Conservation (phyloP, 495 filamentous ascomycete species). For the Aspergillus wentii region DNA sequence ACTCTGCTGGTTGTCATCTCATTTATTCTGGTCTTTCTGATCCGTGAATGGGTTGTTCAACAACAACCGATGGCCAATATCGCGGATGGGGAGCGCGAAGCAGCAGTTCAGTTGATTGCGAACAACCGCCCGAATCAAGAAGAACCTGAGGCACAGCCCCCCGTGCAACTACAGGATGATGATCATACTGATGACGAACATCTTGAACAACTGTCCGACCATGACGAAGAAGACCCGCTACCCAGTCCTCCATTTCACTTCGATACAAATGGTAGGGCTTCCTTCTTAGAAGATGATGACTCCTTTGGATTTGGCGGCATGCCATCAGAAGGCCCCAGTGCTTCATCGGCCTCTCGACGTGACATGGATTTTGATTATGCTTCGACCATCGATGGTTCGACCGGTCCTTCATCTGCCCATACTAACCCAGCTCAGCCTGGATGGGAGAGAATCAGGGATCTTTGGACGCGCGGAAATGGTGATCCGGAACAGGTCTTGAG, state of each 20-base stretch:
- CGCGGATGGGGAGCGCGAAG: conserved; percentile 46
- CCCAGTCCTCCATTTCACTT: too few relatives aligned
- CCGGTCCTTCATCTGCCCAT: conserved; percentile 27
- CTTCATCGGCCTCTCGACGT: conserved; percentile 2
- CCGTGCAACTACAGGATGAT: conserved; percentile 8
- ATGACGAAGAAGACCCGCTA: conserved; percentile 1
- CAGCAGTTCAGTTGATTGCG: conserved; percentile 34
- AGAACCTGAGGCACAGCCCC: conserved; percentile 7
- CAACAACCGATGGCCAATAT: conserved; percentile 78
- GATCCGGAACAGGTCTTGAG: conserved; percentile 54
- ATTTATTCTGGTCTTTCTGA: conserved; percentile 93
- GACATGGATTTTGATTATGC: conserved; percentile 15
- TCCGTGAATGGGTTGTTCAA: conserved; percentile 96
- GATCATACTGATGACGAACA: conserved; percentile 9
- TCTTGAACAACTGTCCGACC: neutral
- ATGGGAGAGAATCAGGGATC: conserved; percentile 43
- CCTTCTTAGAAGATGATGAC: conserved; percentile 5
- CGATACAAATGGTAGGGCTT: neutral
- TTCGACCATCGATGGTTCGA: conserved; percentile 29
- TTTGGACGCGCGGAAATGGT: conserved; percentile 50
- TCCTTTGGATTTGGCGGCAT: conserved; percentile 8
- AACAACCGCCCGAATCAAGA: conserved; percentile 28
- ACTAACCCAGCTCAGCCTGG: conserved; percentile 21
- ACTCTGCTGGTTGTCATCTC: conserved; percentile 83
- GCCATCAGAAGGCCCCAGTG: neutral